Percentiles rank a stretch among this genome's conserved stretches.
These are phyloP conservation scores for Lasiodiplodia theobromae DNA, from an alignment of 2,329 filamentous ascomycete species.

Conservation along the genomic window DNA sequence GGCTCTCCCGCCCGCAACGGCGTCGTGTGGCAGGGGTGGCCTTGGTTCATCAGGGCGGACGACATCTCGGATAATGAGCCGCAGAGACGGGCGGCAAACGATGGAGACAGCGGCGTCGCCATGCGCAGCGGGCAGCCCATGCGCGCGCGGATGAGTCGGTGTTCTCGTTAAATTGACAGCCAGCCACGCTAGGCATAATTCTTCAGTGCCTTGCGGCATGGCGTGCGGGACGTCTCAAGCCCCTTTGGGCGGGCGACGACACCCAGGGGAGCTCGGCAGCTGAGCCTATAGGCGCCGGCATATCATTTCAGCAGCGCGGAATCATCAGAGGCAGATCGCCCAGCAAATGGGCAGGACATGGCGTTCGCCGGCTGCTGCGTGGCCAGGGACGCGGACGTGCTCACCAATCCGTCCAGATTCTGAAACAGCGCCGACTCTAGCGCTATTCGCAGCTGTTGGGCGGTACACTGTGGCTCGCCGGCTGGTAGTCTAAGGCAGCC, in stretches of 20 bases:
- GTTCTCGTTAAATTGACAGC: conserved; percentile 17
- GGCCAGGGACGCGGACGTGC: conserved; percentile 10
- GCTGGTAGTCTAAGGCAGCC: neutral
- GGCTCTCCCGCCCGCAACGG: conserved; percentile 22
- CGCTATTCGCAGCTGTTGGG: conserved; percentile 8
- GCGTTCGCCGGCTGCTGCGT: conserved; percentile 17
- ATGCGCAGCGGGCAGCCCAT: conserved; percentile 12
- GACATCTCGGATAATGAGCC: conserved; percentile 25
- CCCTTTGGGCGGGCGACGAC: conserved; percentile 1
- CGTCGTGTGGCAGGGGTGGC: conserved; percentile 9
- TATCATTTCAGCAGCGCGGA: conserved; percentile 4
- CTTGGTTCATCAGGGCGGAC: neutral
- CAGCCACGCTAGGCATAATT: conserved; percentile 7
- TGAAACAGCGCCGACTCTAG: conserved; percentile 23
- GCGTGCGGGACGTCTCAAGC: conserved; percentile 1
- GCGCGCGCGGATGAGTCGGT: conserved; percentile 14
- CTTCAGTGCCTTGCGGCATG: conserved; percentile 4
- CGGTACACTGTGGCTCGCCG: neutral
- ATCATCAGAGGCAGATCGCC: conserved; percentile 22
- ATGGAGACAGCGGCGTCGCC: conserved; percentile 13
- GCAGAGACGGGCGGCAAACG: conserved; percentile 4
- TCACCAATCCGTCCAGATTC: conserved; percentile 12
- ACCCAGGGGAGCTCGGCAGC: neutral
- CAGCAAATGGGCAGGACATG: neutral
- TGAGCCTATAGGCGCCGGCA: neutral